Percentiles rank a stretch among this genome's conserved stretches.
phyloP scores from a whole-genome alignment of 495 filamentous ascomycete species.

The Xylaria nigripes region DNA sequence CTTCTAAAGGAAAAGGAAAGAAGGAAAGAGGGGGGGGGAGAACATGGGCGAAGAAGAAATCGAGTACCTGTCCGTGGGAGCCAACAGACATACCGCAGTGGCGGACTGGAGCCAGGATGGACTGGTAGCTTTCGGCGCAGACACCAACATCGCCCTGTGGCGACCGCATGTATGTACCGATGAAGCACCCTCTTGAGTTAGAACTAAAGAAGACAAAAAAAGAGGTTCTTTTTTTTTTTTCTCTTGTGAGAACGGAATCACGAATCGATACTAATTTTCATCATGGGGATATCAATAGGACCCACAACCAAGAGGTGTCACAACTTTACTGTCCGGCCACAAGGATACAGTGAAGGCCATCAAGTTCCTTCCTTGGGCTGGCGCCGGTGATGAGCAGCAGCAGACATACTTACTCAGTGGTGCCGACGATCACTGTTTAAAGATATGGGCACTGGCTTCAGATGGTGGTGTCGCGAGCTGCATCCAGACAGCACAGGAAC shows the following conservation, averaged over 20 bases:
- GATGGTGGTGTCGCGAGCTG: slow-evolving; percentile 25
- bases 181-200: neutral
- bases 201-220: neutral
- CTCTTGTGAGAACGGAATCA: neutral
- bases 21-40: neutral
- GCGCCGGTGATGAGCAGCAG: slow-evolving; percentile 25
- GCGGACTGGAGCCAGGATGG: slow-evolving; percentile 80
- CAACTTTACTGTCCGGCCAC: slow-evolving; percentile 69
- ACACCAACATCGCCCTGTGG: slow-evolving; percentile 85
- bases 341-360: slow-evolving; percentile 74
- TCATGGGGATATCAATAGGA: slow-evolving; percentile 24
- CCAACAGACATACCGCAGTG: slow-evolving; percentile 79
- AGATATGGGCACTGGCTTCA: slow-evolving; percentile 54
- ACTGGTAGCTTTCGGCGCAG: slow-evolving; percentile 81
- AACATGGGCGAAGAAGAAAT: slow-evolving; percentile 9
- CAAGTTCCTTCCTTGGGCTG: slow-evolving; percentile 57
- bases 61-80: slow-evolving; percentile 74
- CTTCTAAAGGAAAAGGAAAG: slow-evolving; percentile 14
- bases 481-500: slow-evolving; percentile 48
- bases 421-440: slow-evolving; percentile 70
- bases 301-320: slow-evolving; percentile 51
- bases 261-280: neutral
- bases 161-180: slow-evolving; percentile 58
- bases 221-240: neutral
- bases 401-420: slow-evolving; percentile 61